Evolutionary conservation across 148 eudicot species (phyloP).

Genomic region (Rhododendron ferrugineum): DNA sequence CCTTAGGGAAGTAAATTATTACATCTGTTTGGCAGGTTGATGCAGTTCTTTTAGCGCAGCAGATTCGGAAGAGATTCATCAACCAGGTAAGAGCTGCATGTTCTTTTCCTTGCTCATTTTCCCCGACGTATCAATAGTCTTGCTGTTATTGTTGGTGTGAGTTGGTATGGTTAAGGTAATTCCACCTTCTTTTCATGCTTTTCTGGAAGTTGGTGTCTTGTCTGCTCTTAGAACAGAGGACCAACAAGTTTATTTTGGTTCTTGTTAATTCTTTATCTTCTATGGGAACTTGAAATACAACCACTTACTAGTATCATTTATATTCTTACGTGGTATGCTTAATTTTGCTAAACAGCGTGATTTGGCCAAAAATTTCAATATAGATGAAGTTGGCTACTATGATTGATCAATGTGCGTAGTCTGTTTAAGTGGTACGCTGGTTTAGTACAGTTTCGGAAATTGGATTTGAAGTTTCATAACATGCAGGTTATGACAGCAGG

Average conservation of each 20-base stretch:
- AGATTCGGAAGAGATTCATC: constrained; percentile 52
- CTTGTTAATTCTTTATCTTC: neutral
- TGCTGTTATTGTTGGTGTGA: neutral
- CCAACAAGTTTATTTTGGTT: neutral
- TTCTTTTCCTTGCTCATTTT: neutral
- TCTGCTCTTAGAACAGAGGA: neutral
- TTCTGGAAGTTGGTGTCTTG: neutral
- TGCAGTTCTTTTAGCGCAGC: constrained; percentile 65
- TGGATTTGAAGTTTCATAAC: constrained; percentile 11
- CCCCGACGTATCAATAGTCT: neutral
- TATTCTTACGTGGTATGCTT: neutral
- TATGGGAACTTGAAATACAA: neutral
- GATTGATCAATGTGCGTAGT: neutral
- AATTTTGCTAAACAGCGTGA: neutral
- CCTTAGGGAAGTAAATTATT: constrained; percentile 7
- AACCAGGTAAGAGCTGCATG: constrained; percentile 59
- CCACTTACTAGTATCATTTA: neutral
- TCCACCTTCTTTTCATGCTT: neutral
- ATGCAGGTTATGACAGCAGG: constrained; percentile 87
- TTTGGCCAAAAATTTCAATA: neutral
- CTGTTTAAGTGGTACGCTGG: neutral
- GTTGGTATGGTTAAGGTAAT: neutral
- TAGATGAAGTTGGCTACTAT: neutral
- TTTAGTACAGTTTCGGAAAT: neutral
- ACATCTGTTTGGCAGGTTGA: constrained; percentile 49